Evolutionary conservation across 202 grass and related monocot genomes (phyloP).

Genomic region (Setaria viridis): DNA sequence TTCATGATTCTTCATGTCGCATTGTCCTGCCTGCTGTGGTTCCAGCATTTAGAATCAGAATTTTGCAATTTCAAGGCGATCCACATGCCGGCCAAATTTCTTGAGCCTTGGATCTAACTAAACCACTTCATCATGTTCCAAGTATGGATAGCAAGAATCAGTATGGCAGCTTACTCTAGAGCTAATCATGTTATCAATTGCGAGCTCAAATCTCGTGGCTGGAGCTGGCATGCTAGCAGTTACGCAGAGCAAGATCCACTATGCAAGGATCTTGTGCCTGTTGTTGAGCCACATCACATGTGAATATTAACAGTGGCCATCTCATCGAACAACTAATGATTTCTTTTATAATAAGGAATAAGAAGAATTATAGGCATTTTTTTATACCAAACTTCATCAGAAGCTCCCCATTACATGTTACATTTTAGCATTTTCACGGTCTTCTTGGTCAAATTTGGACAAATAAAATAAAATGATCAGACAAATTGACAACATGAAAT

Average conservation of each 20-base stretch:
- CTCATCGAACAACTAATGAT: not conserved
- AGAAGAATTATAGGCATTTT: not conserved
- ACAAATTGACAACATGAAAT: not conserved
- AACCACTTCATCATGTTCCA: constrained; percentile 35
- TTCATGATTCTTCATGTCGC: constrained; percentile 8
- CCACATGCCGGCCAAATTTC: constrained; percentile 24
- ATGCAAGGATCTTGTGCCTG: not conserved
- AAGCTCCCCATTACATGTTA: not conserved
- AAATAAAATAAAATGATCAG: not conserved
- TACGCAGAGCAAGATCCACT: not conserved
- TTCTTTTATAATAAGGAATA: not conserved
- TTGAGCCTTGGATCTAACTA: constrained; percentile 10
- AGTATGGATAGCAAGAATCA: constrained; percentile 38
- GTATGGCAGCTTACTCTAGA: not conserved
- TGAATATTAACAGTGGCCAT: not conserved
- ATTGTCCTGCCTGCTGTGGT: not conserved
- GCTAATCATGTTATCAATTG: not conserved
- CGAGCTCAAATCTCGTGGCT: constrained; percentile 6
- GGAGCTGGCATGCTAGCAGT: constrained; percentile 36
- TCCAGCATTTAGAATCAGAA: constrained; percentile 23
- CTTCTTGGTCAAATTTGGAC: not conserved
- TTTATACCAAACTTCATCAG: not conserved
- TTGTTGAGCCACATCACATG: constrained; percentile 22
- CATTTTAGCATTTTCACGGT: not conserved
- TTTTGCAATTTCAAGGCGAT: constrained; percentile 8